Base-by-base conservation (phyloP, 2,329 filamentous ascomycete genomes). In the Albifimbria verrucaria region DNA sequence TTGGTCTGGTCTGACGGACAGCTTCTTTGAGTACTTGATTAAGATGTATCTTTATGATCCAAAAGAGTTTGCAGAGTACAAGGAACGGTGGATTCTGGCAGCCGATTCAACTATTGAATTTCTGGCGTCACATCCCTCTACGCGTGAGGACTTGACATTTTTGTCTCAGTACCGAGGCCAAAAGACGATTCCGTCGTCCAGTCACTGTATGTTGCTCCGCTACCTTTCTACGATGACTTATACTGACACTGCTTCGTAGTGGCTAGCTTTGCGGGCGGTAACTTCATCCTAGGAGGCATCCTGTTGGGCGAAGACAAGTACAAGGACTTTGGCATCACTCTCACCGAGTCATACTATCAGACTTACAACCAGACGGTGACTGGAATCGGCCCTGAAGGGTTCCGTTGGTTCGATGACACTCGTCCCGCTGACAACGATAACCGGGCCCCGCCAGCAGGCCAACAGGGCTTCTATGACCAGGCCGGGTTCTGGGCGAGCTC, bases 11-110 rank as follows among this genome's bases (percentile, higher is more conserved):
- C 87, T 88, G 7, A 81, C 81, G 25, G 90, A 95, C 68, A 90
- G 85, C 43, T 95, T 87, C 72, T 96, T 95, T 72, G 90, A 95
- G 71, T 95, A 95, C 63, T 80, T 96, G 26, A 87, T 96, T 69
- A 96, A 96, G 76, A 93, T 94, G 89, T 95, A 86, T 62, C 70
- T 93, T 51, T 95, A 95, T 67, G 87, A 93, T 64, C 77, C 83
- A 0, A 60, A 68, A 6, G 78, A 83, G 3, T 95, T 89, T 62
- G 70, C 63, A 2, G 56, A 69, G 3, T 91, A 93, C 72, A 84
- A 79, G 62, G 86, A 92, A 57, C 83, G 84, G 47, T 96, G 90
- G 90, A 72, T 90, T 42, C 65, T 77, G 1, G 90, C 90, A 2
- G 88, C 86, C 50, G 86, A 95, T 60, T 91, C 87, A 7, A 86